Evolutionary conservation across 108 stramenopile species (phyloP), one percentile per base, ranked within the genome.

Genomic region (Nitzschia palea): DNA sequence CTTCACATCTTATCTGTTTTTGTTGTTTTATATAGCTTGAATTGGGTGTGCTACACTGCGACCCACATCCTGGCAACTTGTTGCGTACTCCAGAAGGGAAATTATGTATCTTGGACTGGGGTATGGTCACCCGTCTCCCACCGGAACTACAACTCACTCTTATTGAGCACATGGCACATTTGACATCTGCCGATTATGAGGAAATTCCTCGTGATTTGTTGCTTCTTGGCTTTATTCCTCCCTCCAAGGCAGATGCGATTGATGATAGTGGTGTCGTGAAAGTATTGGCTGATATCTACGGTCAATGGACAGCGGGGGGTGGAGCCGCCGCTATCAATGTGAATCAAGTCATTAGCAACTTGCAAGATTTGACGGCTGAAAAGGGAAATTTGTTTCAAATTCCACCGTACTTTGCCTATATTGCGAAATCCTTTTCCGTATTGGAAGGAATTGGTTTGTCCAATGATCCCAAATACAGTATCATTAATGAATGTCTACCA

Each of bases 151-250:
- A 96, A 47, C 37, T 94, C 1, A 93, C 87, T 14, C 50, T 93
- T 37, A 90, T 98, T 74, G 95, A 96, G 70, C 96, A 97, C 76
- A 93, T 98, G 87, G 92, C 96, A 2, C 97, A 98, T 74, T 77
- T 98, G 54, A 95, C 90, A 0, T 84, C 86, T 48, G 77, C 88
- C 26, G 96, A 98, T 73, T 98, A 94, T 65, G 97, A 70, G 51
- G 93, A 93, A 40, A 77, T 96, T 33, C 95, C 95, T 5, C 70
- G 82, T 23, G 97, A 97, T 78, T 83, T 97, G 44, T 78, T 95
- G 47, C 55, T 86, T 28, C 78, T 97, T 30, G 97, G 93, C 0
- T 97, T 97, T 63, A 92, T 97, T 50, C 94, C 95, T 0, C 64
- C 89, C 43, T 53, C 65, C 47, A 89, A 91, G 63, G 77, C 77